Evolutionary conservation across 345 rosid species (phyloP), one percentile per base, ranked within the genome.

Genomic region (Mercurialis annua): DNA sequence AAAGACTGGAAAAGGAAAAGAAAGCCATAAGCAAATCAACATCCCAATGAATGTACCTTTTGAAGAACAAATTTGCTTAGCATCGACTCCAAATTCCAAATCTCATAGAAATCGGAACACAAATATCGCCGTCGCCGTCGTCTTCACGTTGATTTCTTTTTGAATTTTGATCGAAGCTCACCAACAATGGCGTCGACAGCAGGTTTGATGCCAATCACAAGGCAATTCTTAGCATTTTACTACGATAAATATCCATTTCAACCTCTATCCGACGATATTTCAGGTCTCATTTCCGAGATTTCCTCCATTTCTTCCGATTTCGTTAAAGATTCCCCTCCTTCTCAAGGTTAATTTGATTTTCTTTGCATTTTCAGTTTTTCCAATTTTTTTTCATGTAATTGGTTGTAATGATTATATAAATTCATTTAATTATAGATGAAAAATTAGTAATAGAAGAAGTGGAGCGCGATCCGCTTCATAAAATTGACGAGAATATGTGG

Each of bases 401-500:
- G 21, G 29, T 20, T 12, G 34, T 15, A 14, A 27, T 18, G 40
- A 36, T 29, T 62, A 48, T 27, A n/a, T n/a, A n/a, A n/a, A n/a
- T n/a, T n/a, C n/a, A n/a, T 49, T 3, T 12, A 21, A 51, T 61
- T 50, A 15, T 74, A 93, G 98, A 69, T 43, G 97, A 85, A 74
- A 78, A 59, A 53, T 65, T 66, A 34, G 62, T 93, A 75, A 59
- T 88, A 21, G 78, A 79, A 52, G 90, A 90, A 81, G 85, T 91
- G 10, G 83, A 80, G 36, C 68, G 69, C 47, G 81, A 76, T 75
- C 85, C 96, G 55, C 84, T 96, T 10, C 97, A 89, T 76, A 93
- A 93, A 78, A 86, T 93, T 23, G 98, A 93, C 66, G 97, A 90
- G 81, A 93, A 93, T 81, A 82, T 93, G 90, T 93, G 98, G 97